These are phyloP conservation scores for Thielaviopsis ethacetica DNA, from an alignment of 2,329 filamentous ascomycete genomes.

Conservation along the genomic window DNA sequence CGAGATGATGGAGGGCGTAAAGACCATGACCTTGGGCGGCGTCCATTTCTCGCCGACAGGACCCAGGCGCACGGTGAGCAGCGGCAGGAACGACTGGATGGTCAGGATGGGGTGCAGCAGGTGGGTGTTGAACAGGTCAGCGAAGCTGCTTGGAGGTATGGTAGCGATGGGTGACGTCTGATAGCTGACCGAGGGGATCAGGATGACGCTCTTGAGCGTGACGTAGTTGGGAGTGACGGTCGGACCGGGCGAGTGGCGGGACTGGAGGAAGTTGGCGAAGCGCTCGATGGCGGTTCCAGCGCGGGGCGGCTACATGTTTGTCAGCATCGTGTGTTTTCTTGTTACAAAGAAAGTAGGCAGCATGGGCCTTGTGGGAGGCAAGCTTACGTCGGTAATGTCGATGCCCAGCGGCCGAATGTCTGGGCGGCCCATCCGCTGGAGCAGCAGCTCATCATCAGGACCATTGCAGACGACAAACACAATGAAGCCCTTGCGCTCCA, in stretches of 20 bases:
- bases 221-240: conserved; percentile 62
- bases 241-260: conserved; percentile 59
- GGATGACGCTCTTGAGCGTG: conserved; percentile 60
- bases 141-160: conserved; percentile 67
- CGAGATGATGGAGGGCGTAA: conserved; percentile 68
- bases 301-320: conserved; percentile 40
- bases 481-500: conserved; percentile 83
- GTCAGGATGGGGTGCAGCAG: conserved; percentile 79
- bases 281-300: conserved; percentile 53
- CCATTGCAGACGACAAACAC: conserved; percentile 80
- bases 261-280: conserved; percentile 55
- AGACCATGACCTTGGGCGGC: conserved; percentile 54
- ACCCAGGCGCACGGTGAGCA: conserved; percentile 47
- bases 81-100: conserved; percentile 74
- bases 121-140: conserved; percentile 82
- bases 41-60: conserved; percentile 32
- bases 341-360: too few relatives aligned
- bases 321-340: background rate
- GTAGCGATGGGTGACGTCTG: conserved; percentile 73
- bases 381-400: conserved; percentile 61
- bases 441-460: conserved; percentile 66
- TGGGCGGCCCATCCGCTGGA: conserved; percentile 58
- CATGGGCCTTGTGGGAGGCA: background rate
- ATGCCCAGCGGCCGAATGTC: conserved; percentile 73
- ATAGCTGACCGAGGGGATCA: conserved; percentile 70